Evolutionary conservation across 1,139 yeast genomes (phyloP).

Genomic region (Magnusiomyces ingens): DNA sequence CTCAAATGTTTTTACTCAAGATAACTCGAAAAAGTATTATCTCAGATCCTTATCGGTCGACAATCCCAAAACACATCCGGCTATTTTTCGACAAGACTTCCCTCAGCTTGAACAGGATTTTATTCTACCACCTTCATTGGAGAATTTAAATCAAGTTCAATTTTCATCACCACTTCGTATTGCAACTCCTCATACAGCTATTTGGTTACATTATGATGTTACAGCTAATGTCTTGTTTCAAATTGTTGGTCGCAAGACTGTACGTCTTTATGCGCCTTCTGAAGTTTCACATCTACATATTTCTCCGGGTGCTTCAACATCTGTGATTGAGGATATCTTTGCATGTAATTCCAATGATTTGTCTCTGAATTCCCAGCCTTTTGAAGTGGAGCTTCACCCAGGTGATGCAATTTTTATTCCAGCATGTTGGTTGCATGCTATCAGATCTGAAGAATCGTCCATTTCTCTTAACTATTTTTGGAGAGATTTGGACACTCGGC

Average conservation of each 20-base stretch:
- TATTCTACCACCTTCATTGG: constrained; percentile 25
- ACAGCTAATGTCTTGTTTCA: constrained; percentile 36
- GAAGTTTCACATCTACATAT: constrained; percentile 29
- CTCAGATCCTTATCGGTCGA: constrained; percentile 29
- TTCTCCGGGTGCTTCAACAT: constrained; percentile 33
- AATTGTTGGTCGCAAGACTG: constrained; percentile 30
- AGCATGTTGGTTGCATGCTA: constrained; percentile 36
- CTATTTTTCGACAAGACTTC: constrained; percentile 29
- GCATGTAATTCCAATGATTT: constrained; percentile 19
- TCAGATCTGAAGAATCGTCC: constrained; percentile 29
- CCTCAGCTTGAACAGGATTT: constrained; percentile 30
- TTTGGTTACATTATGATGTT: constrained; percentile 37
- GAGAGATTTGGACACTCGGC: constrained; percentile 27
- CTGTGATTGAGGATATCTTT: constrained; percentile 31
- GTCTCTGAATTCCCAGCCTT: constrained; percentile 24
- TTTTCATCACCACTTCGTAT: constrained; percentile 35
- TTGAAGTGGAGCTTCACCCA: constrained; percentile 31
- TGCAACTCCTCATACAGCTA: constrained; percentile 31
- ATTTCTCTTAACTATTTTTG: constrained; percentile 34
- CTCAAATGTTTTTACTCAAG: constrained; percentile 19
- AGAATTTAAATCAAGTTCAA: constrained; percentile 18
- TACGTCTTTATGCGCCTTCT: constrained; percentile 34
- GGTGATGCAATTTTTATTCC: constrained; percentile 36
- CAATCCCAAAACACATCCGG: constrained; percentile 30
- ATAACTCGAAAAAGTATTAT: constrained; percentile 19